phyloP scores from a whole-genome alignment of 2,329 filamentous ascomycete genomes.

The Pseudogymnoascus sp. region DNA sequence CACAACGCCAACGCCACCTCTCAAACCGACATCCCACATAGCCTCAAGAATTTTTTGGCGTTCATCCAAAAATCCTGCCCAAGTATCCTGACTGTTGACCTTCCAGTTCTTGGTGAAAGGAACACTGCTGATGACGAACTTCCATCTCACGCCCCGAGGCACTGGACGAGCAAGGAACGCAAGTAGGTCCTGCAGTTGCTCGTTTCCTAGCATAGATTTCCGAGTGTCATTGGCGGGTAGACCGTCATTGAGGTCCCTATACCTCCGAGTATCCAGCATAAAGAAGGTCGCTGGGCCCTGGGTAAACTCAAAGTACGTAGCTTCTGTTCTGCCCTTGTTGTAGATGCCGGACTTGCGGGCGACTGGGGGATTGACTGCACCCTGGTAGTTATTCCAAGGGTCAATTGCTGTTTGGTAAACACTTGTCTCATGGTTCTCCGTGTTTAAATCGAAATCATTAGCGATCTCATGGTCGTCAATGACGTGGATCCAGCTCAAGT shows the following conservation, averaged over 20 bases:
- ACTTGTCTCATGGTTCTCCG: conserved; percentile 37
- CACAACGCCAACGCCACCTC: conserved; percentile 65
- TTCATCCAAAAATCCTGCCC: conserved; percentile 84
- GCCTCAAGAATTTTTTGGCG: conserved; percentile 71
- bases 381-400: conserved; percentile 81
- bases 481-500: conserved; percentile 95
- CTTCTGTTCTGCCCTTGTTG: conserved; percentile 37
- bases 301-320: conserved; percentile 81
- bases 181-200: conserved; percentile 72
- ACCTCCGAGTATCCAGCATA: conserved; percentile 83
- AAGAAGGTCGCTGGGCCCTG: conserved; percentile 92
- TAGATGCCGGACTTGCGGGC: conserved; percentile 42
- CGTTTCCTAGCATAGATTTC: conserved; percentile 80
- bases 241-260: conserved; percentile 60
- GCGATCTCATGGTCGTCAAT: conserved; percentile 94
- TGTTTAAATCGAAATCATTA: conserved; percentile 85
- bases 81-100: conserved; percentile 79
- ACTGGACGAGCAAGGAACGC: conserved; percentile 65
- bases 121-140: conserved; percentile 80
- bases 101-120: conserved; percentile 98
- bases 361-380: conserved; percentile 69
- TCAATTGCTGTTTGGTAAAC: conserved; percentile 21
- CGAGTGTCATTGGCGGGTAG: conserved; percentile 49
- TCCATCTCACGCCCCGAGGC: conserved; percentile 77
- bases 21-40: conserved; percentile 78